Base-by-base conservation (phyloP, 768 basidiomycete genomes). In the Boletus rufocinnamomeus region DNA sequence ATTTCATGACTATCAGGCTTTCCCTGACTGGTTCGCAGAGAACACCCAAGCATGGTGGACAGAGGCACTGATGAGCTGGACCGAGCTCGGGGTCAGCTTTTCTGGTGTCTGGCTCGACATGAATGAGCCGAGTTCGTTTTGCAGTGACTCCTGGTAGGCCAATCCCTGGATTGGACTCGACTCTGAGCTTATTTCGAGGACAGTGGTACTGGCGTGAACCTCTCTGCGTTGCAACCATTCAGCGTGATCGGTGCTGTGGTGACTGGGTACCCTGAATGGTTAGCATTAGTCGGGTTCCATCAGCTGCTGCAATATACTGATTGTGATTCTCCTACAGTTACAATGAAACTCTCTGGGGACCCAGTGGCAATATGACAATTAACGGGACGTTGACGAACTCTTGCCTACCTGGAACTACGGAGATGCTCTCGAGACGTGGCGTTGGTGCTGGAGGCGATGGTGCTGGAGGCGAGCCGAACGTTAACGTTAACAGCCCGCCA, bases 331-430 rank as follows among this genome's bases (percentile, higher is more conserved):
- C 37, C 44, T 6, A 16, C 40, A 88, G 88, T 44, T 91, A 91
- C 66, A 80, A 90, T 63, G 63, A 79, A 21, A 79, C 82, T 0
- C 65, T 82, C 16, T 89, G 78, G 64, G 88, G 88, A 16, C 81
- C 83, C 0, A 88, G 87, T 60, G 89, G 89, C 5, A 91, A 91
- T 65, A 82, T 91, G 69, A 88, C 86, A 16, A 79, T 89, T 60
- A 85, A 87, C 54, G 87, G 87, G 7, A 82, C 76, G 3, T 72
- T 80, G 43, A 90, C 88, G 6, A 86, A 80, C 60, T 72, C 64
- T 13, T 75, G 75, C 28, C 54, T 56, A 35, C 54, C 57, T 61
- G 60, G 34, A 14, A 69, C 28, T 44, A 57, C 19, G 9, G 41
- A 55, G 10, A n/a, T 37, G 6, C 55, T 81, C 27, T 58, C 60